Conservation (phyloP, 2,329 filamentous ascomycete genomes). For the Didymellaceae sp. region DNA sequence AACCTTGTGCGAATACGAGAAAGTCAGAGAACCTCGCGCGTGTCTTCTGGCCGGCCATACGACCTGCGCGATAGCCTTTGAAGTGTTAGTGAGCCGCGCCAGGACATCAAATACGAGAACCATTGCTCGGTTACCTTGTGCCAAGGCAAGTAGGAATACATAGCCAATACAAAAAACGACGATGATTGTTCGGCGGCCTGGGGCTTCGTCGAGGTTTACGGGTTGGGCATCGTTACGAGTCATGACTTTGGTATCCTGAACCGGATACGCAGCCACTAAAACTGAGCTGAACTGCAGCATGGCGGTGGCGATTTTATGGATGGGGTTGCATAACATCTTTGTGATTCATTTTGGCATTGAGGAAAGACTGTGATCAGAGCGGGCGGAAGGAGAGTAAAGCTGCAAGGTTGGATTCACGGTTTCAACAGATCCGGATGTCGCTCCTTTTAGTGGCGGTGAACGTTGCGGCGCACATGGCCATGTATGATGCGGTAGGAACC, state of each 20-base stretch:
- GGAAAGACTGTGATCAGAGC: neutral
- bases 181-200: slow-evolving; percentile 16
- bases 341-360: neutral
- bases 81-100: neutral
- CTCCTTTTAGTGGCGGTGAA: neutral
- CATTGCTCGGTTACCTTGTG: slow-evolving; percentile 22
- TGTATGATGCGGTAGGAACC: neutral
- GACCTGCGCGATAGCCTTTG: slow-evolving; percentile 28
- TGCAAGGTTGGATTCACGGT: neutral
- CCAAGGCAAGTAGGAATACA: slow-evolving; percentile 24
- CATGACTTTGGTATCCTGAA: neutral
- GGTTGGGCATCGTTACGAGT: neutral
- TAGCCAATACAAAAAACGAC: slow-evolving; percentile 23
- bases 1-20: slow-evolving; percentile 28
- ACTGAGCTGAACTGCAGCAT: neutral
- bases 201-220: slow-evolving; percentile 12
- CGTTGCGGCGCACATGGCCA: neutral
- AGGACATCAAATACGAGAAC: neutral
- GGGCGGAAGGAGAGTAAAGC: neutral
- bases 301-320: neutral
- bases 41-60: slow-evolving; percentile 19
- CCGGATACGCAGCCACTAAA: neutral
- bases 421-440: neutral
- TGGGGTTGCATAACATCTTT: neutral
- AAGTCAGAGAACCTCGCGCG: slow-evolving; percentile 22